Base-by-base conservation (phyloP, 1,284 basidiomycete genomes). In the Xerocomus nothofagi region DNA sequence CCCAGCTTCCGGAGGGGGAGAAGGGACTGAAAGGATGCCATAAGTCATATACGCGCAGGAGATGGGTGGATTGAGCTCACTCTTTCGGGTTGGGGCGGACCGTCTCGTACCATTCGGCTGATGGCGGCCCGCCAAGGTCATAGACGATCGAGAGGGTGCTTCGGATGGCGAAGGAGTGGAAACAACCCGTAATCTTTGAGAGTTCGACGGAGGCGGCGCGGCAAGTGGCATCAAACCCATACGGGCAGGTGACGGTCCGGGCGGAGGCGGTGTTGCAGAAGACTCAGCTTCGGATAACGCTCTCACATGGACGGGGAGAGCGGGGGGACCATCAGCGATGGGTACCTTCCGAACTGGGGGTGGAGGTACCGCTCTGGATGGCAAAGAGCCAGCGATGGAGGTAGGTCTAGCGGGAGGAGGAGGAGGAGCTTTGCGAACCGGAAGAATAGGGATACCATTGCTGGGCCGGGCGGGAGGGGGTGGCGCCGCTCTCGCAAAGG, bases 1-100 rank as follows among this genome's bases (percentile, higher is more conserved):
- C 15, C 87, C 87, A 39, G 77, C 78, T 50, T 76, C 80, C 1
- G 86, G 80, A 21, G 88, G 87, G 29, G 88, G 89, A 5, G 86
- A 81, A 32, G 86, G 85, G 49, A 90, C 88, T 91, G 51, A 5
- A 51, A 57, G 54, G 46, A 55, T 49, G 6, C 15, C 24, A 18
- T 54, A 29, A 55, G 47, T 33, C n/a, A 21, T 17, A 41, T n/a
- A 14, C 0, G 6, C 34, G 12, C 10, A 10, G 29, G 45, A 29
- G 47, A 47, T 0, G 18, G 20, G 17, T 8, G 21, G 46, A 44
- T 31, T 3, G 18, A 23, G 62, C 77, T 63, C 68, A 86, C 84
- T 86, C 71, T 79, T 84, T 26, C 79, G 73, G 29, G 50, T 63
- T 30, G 65, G 65, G 3, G 55, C 39, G 14, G 61, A 23, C n/a